Evolutionary conservation across 805 yeast genomes (phyloP).

Genomic region (Hanseniaspora mollemarum): DNA sequence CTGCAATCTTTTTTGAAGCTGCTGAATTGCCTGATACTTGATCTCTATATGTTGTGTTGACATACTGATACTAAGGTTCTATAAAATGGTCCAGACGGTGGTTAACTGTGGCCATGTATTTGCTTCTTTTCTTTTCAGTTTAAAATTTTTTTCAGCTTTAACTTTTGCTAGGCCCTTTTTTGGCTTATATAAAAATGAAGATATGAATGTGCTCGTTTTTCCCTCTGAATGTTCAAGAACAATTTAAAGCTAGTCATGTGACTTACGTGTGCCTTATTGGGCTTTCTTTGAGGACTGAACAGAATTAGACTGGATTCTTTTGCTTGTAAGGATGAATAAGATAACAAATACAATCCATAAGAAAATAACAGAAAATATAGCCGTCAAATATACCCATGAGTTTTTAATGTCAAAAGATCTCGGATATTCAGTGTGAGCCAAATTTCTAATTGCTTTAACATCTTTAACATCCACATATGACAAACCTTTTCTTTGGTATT

Average conservation of each 20-base stretch:
- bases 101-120: neutral
- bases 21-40: conserved; percentile 36
- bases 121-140: no score
- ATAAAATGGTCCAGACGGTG: neutral
- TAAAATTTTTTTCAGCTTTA: neutral
- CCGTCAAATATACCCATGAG: conserved; percentile 79
- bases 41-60: conserved; percentile 38
- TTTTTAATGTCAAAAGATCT: conserved; percentile 89
- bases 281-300: conserved; percentile 5
- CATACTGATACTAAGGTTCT: conserved; percentile 28
- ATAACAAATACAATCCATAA: conserved; percentile 73
- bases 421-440: conserved; percentile 89
- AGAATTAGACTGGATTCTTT: conserved; percentile 4
- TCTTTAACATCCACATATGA: conserved; percentile 53
- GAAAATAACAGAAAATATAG: conserved; percentile 54
- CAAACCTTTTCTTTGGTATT: conserved; percentile 68
- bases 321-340: conserved; percentile 36
- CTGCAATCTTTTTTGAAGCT: conserved; percentile 30
- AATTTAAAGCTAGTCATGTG: neutral
- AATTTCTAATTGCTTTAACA: conserved; percentile 77
- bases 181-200: neutral
- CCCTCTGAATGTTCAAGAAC: neutral
- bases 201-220: neutral
- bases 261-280: neutral
- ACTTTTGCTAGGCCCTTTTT: neutral